These are phyloP conservation scores for Euphorbia schlechtendalii DNA, from an alignment of 441 rosid species.

Conservation along the genomic window DNA sequence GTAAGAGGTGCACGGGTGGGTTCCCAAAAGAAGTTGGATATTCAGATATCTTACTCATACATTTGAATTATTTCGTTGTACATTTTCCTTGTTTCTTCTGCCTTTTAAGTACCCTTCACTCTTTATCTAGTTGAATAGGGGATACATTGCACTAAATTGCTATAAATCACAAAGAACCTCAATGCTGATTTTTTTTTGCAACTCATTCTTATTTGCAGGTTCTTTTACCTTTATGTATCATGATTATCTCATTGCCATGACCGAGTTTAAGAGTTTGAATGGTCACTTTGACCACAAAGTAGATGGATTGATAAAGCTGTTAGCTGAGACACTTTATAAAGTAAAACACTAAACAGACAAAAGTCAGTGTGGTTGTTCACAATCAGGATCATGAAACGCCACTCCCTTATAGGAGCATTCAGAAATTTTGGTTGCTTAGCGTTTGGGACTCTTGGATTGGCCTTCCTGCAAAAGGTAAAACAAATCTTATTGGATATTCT, in stretches of 20 bases:
- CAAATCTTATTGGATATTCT: conserved; percentile 16
- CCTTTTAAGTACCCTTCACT: not conserved
- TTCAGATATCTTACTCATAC: not conserved
- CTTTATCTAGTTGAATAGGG: not conserved
- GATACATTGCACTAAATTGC: not conserved
- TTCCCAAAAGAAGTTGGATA: not conserved
- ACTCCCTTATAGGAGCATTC: no score
- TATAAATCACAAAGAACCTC: not conserved
- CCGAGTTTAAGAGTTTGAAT: not conserved
- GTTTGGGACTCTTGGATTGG: conserved; percentile 19
- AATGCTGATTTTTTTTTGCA: not conserved
- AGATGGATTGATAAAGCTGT: not conserved
- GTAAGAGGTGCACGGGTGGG: not conserved
- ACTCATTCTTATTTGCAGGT: not conserved
- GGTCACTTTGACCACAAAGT: not conserved
- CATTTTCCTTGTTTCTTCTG: not conserved
- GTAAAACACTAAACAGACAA: not conserved
- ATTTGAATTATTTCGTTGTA: not conserved
- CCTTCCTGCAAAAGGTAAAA: not conserved
- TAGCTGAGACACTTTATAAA: not conserved
- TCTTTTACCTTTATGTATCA: not conserved
- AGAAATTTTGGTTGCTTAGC: conserved; percentile 8
- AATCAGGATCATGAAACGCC: conserved; percentile 22
- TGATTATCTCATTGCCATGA: not conserved
- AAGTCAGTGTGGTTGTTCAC: conserved; percentile 22